These are phyloP conservation scores for Pseudonitzschia multistriata DNA, from an alignment of 108 stramenopile genomes.

Conservation along the genomic window DNA sequence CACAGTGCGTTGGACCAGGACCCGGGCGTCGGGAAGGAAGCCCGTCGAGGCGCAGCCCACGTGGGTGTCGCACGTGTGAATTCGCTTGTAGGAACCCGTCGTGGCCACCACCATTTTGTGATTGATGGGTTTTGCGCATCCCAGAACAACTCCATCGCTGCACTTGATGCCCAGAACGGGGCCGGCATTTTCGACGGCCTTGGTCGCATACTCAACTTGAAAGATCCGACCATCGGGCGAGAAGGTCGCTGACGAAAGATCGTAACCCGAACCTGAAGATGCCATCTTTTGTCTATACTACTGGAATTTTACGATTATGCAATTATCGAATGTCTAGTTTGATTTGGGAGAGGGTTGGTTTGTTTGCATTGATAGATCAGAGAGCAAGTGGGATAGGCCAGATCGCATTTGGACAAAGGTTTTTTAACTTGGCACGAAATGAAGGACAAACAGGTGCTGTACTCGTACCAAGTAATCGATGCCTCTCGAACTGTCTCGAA, in stretches of 20 bases:
- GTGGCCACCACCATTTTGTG: constrained; percentile 91
- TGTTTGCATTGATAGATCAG: not conserved
- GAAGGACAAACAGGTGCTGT: too few species aligned
- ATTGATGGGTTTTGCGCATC: constrained; percentile 88
- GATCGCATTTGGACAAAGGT: too few species aligned
- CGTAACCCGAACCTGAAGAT: constrained; percentile 88
- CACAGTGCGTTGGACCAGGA: constrained; percentile 87
- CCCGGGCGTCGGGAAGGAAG: constrained; percentile 92
- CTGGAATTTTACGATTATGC: not conserved
- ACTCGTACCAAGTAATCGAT: not conserved
- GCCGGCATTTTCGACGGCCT: constrained; percentile 91
- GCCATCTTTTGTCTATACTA: constrained; percentile 47
- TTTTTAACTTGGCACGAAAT: too few species aligned
- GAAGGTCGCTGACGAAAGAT: constrained; percentile 94
- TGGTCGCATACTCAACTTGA: constrained; percentile 93
- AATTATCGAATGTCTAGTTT: not conserved
- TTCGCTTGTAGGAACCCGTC: constrained; percentile 70
- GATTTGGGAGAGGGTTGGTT: not conserved
- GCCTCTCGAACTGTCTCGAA: not conserved
- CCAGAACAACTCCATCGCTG: constrained; percentile 96
- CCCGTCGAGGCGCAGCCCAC: constrained; percentile 89
- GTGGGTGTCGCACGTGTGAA: constrained; percentile 73
- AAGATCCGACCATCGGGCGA: constrained; percentile 98
- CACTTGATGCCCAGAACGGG: constrained; percentile 94
- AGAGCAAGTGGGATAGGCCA: too few species aligned